Evolutionary conservation across 495 filamentous ascomycete species (phyloP), one percentile per base, ranked within the genome.

Genomic region (Trichoderma orchidacearum): DNA sequence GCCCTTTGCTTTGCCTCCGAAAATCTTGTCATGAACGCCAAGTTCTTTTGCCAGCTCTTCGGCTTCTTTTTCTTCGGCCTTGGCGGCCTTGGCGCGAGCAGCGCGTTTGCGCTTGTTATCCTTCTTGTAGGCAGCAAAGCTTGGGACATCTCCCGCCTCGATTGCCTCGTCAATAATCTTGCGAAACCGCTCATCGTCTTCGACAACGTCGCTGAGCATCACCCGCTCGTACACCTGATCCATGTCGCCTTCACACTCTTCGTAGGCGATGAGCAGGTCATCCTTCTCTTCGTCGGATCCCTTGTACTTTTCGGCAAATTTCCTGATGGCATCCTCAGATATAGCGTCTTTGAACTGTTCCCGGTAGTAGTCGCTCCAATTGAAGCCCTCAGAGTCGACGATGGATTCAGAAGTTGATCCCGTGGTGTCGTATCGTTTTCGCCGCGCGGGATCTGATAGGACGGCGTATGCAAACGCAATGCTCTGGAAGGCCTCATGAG

Each of bases 401-500:
- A 81, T 72, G 17, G 81, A 83, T 61, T 95, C 91, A 2, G 84
- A 80, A 0, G 91, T 97, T 52, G 81, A 88, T 56, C 93, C 93
- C 0, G 92, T 96, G 56, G 76, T 74, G 66, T 98, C 91, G 70
- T 96, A 98, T 57, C 89, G 84, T 52, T 79, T 80, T 53, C 92
- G 85, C 30, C 91, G 81, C 3, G 75, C 72, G 9, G 81, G 72
- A 57, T 95, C 88, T 27, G 89, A 96, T 48, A 98, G 82, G 50
- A 98, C 84, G 17, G 87, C 90, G 64, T 97, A 95, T 41, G 94
- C 91, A 59, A 96, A 91, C 9, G 91, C 93, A 61, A 97, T 83
- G 54, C 83, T 73, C 66, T 97, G 93, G 75, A 98, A 98, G 32
- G 79, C 83, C 52, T 72, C 66, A 60, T 93, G 82, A 7, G 94